Evolutionary conservation across 2,329 filamentous ascomycete genomes (phyloP), one percentile per base, ranked within the genome.

Genomic region (Aspergillus ruber): DNA sequence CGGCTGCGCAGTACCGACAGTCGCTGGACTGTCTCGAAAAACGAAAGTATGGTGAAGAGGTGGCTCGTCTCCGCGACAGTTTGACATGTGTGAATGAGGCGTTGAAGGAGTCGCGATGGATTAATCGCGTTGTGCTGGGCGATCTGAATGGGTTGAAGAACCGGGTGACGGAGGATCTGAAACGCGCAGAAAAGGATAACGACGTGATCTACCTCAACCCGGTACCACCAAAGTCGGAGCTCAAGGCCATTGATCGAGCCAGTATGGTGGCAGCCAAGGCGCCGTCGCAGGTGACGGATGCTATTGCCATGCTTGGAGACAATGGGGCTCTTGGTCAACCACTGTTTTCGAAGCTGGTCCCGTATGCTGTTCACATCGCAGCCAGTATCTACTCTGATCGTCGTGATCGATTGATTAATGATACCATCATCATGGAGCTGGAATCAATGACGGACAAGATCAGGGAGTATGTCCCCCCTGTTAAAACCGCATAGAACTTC

Each of bases 321-420:
- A 80, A 84, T 40, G 82, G 82, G 12, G 85, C 90, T 49, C 86
- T 96, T 58, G 91, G 93, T 0, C 83, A 83, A 18, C 87, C 90
- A 0, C 72, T 98, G 0, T 97, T 98, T 64, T 82, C 87, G 2
- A 93, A 91, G 58, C 78, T 98, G 1, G 93, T 98, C 0, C 93
- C 93, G 0, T 97, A 96, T 64, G 90, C 90, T 0, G 93, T 97
- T 0, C 93, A 98, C 61, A 81, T 97, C 43, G 93, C 93, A 6
- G 88, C 90, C 1, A 95, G 89, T 42, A 95, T 97, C 29, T 98
- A 98, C 62, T 90, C 90, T 47, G 90, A 97, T 63, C 81, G 90
- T 12, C 80, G 90, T 48, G 90, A 98, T 65, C 81, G 90, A n/a
- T 74, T 95, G 49, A 85, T 98, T 39, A 95, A 93, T 62, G 86